Base-by-base conservation (phyloP, 2,329 filamentous ascomycete species). In the Aspergillus ruber region DNA sequence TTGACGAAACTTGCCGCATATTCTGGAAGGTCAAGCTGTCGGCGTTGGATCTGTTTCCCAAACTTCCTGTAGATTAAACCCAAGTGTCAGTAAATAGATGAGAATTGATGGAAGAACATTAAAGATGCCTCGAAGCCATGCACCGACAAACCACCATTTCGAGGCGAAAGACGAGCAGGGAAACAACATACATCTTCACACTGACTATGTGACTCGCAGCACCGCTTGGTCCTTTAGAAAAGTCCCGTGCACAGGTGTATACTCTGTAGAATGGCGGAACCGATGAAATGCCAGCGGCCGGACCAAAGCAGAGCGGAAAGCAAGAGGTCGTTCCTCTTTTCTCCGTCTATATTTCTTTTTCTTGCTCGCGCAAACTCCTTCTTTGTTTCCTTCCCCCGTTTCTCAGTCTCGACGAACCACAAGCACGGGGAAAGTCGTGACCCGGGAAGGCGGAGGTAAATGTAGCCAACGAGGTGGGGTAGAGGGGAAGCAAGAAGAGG, bases 1-100 rank as follows among this genome's bases (percentile, higher is more conserved):
- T 98, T 96, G 61, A 97, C 90, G 68, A 98, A 98, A 73, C 90
- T 96, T 56, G 91, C 90, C 53, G 93, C 91, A 85, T 98, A 98
- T 80, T 98, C 93, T 51, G 93, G 93, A 51, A 98, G 90, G 70
- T 98, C 93, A 64, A 98, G 88, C 80, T 98, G 93, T 68, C 90
- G 86, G 78, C 95, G 95, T 77, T 97, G 93, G 59, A 98, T 95
- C 69, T 96, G 89, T 78, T 98, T 98, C 71, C 93, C 93, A 77
- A 98, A 98, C 82, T 98, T 98, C 93, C 91, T 98, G 63, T 48
- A 45, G 42, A 20, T 13, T 7, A 20, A 18, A 23, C 10, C 13
- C 36, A 46, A 45, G 27, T 10, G 42, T 58, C 33, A 58, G 55
- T 35, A 25, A 17, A 20, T 13, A 9, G 15, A 36, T 9, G n/a